Conservation (phyloP, 306 rosid genomes). For the Pyrus bretschneideri region DNA sequence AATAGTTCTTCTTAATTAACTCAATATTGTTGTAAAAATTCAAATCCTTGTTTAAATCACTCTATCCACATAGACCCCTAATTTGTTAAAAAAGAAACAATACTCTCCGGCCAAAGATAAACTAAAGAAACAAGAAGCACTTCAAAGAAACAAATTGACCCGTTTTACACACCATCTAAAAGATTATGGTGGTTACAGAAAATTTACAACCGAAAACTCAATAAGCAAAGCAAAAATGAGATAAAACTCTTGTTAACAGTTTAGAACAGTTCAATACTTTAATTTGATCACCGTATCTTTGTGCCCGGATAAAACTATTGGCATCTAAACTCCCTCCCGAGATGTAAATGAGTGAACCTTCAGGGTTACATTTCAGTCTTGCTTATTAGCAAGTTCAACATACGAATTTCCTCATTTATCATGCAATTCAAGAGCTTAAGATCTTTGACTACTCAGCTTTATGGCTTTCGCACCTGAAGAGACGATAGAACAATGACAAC, state of each 20-base stretch:
- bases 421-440: constrained; percentile 11
- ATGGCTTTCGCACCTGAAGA: constrained; percentile 36
- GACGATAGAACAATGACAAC: constrained; percentile 44
- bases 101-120: neutral
- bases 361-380: neutral
- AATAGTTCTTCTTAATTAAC: too few relatives aligned
- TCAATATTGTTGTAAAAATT: too few relatives aligned
- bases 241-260: neutral
- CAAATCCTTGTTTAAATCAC: neutral
- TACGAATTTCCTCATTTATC: neutral
- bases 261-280: neutral
- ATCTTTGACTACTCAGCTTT: constrained; percentile 43
- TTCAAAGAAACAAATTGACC: neutral
- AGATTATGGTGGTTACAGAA: neutral
- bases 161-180: neutral
- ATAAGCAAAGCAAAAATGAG: neutral
- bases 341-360: neutral
- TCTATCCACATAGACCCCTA: neutral
- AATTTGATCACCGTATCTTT: neutral
- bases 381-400: neutral
- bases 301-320: neutral
- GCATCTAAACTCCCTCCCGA: neutral
- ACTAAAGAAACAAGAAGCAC: neutral
- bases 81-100: too few relatives aligned
- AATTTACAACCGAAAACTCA: neutral